phyloP scores from a whole-genome alignment of 2,329 filamentous ascomycete genomes.

The Diaporthe sp. region DNA sequence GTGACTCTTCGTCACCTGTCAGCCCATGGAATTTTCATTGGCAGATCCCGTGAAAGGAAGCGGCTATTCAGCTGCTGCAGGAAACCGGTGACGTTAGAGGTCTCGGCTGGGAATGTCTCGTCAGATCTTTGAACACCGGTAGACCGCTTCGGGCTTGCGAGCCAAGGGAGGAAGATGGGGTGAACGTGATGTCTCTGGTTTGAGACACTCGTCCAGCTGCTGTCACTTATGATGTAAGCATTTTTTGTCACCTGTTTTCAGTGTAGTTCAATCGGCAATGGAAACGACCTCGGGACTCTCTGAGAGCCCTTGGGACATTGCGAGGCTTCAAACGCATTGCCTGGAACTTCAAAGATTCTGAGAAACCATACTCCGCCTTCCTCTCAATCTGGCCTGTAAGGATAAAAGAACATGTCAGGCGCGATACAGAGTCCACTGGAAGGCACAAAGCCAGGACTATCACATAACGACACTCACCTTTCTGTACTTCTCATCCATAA shows the following conservation, averaged over 20 bases:
- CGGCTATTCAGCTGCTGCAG: neutral
- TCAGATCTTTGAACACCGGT: neutral
- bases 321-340: neutral
- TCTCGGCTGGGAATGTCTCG: neutral
- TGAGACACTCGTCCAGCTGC: conserved; percentile 9
- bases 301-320: no score
- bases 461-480: neutral
- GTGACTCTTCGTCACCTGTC: neutral
- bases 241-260: neutral
- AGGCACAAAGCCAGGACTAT: neutral
- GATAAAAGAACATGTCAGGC: no score
- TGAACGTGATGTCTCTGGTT: neutral
- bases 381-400: no score
- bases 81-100: neutral
- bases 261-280: neutral
- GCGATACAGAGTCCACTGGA: no score
- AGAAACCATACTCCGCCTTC: no score
- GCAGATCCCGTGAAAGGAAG: neutral
- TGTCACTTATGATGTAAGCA: neutral
- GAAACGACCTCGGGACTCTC: neutral
- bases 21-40: neutral
- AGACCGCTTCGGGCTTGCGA: neutral
- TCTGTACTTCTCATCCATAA: no score
- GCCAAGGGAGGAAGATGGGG: neutral
- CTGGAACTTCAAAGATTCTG: neutral